Base-by-base conservation (phyloP, 106 monocot species). In the Platanthera guangdongensis region DNA sequence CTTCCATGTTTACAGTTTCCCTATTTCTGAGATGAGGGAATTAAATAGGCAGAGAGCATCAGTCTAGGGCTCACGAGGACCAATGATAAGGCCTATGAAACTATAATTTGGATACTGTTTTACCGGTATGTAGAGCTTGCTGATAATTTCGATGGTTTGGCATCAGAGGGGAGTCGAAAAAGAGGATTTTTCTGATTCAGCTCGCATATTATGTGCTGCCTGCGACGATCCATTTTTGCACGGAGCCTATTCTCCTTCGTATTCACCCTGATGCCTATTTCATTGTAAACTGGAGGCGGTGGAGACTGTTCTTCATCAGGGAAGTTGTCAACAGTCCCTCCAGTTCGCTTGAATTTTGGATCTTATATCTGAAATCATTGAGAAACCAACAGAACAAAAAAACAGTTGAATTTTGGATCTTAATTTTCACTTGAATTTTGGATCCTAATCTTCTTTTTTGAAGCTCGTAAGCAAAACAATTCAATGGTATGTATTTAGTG, bases 51-150 rank as follows among this genome's bases (percentile, higher is more conserved):
- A n/a, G n/a, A n/a, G n/a, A n/a, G n/a, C n/a, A n/a, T n/a, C n/a
- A n/a, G n/a, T n/a, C n/a, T n/a, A n/a, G n/a, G n/a, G 83, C 14
- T 89, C 92, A 52, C 87, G 73, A 7, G 92, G 92, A 14, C 92
- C 92, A 19, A 92, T 48, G 47, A 92, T 85, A 18, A 90, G 82
- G 28, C 92, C 92, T 14, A 92, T 47, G 46, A 92, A 92, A 72
- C 89, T 92, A 60, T 87, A 87, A 11, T 60, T 50, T 13, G 89
- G 92, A 65, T 78, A 89, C 71, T 89, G 82, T 69, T 87, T 87
- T 55, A 57, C 51, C 10, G 92, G 92, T 52, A 92, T 50, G 67
- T 89, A 92, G 14, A 92, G 80, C 77, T 90, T 93, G 80, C 85
- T 15, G 57, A 60, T 9, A 81, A 51, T 78, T 81, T 85, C 49